Conservation (phyloP, 257 asterid species). For the Paulownia fortunei region DNA sequence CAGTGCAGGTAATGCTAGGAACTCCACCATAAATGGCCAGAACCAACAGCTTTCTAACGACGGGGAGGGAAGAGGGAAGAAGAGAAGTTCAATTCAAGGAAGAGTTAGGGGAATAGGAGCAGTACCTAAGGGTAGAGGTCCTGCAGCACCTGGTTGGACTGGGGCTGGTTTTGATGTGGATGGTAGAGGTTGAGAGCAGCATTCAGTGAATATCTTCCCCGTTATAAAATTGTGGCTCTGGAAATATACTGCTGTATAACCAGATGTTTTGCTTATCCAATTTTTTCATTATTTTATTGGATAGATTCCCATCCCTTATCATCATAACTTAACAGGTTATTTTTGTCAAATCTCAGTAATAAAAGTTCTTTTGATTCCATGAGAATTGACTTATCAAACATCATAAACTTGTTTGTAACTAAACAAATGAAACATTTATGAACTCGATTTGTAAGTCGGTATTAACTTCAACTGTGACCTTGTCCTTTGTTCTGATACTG, state of each 20-base stretch:
- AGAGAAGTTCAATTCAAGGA: conserved; percentile 65
- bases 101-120: conserved; percentile 79
- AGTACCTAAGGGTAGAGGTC: conserved; percentile 71
- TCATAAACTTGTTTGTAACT: neutral
- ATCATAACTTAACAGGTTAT: conserved; percentile 5
- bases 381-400: neutral
- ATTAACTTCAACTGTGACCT: neutral
- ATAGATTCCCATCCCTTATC: conserved; percentile 2
- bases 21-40: conserved; percentile 43
- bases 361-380: conserved; percentile 1
- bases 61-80: conserved; percentile 66
- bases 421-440: neutral
- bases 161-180: conserved; percentile 93
- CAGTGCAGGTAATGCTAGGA: conserved; percentile 44
- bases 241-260: neutral
- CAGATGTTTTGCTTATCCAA: neutral
- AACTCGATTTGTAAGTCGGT: neutral
- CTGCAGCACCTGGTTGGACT: conserved; percentile 80
- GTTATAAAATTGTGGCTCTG: neutral
- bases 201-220: conserved; percentile 15
- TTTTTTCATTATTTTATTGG: conserved; percentile 24
- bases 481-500: neutral
- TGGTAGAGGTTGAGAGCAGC: conserved; percentile 61
- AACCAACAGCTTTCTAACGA: conserved; percentile 50
- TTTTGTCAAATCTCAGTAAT: neutral